A percentile compares a stretch with the other conserved stretches of the same genome.
phyloP scores from a whole-genome alignment of 345 rosid genomes.

The Gossypium stocksii region DNA sequence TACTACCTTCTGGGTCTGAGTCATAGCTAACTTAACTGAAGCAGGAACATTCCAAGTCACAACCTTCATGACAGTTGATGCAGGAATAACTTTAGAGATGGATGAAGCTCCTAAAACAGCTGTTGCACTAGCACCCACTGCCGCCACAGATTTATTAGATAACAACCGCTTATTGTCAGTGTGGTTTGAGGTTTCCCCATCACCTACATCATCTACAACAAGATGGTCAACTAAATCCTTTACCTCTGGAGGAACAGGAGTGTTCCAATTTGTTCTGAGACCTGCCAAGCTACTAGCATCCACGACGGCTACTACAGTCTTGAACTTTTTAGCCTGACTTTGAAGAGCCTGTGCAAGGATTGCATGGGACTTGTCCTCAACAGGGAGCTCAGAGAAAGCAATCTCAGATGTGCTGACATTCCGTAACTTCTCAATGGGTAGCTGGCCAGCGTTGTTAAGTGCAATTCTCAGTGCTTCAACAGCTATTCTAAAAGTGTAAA shows the following conservation, averaged over 20 bases:
- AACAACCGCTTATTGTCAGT: constrained; percentile 38
- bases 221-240: constrained; percentile 58
- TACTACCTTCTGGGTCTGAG: constrained; percentile 66
- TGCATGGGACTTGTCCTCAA: constrained; percentile 69
- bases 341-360: constrained; percentile 78
- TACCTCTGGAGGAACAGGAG: constrained; percentile 61
- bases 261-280: constrained; percentile 77
- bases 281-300: constrained; percentile 80
- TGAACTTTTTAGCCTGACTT: constrained; percentile 58
- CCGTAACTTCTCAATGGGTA: constrained; percentile 44
- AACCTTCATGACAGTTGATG: constrained; percentile 67
- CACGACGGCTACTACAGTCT: constrained; percentile 72
- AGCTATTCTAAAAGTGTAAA: constrained; percentile 71
- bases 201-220: constrained; percentile 32
- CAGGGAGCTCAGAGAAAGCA: constrained; percentile 62
- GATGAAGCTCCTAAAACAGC: constrained; percentile 82
- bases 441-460: constrained; percentile 58
- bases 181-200: constrained; percentile 37
- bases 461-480: constrained; percentile 91
- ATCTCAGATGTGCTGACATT: constrained; percentile 25
- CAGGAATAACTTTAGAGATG: constrained; percentile 62
- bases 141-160: constrained; percentile 62
- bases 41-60: constrained; percentile 54
- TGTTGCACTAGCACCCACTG: constrained; percentile 93
- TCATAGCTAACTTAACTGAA: constrained; percentile 54